Evolutionary conservation across 73 alveolate genomes (phyloP), one percentile per base, ranked within the genome.

Genomic region (Paramecium pentaurelia): DNA sequence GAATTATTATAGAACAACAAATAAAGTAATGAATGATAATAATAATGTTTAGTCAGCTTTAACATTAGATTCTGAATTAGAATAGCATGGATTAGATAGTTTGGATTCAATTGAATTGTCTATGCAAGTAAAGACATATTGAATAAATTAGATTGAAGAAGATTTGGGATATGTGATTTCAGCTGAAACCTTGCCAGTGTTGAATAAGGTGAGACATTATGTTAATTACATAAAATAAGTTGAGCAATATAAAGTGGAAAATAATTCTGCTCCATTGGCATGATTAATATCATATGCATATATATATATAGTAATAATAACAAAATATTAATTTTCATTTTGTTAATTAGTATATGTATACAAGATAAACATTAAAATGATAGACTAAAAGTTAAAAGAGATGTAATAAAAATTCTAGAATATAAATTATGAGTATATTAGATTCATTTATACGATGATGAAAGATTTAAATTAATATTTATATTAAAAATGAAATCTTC

Each of bases 1-100:
- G 86, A 94, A 87, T 71, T 96, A 96, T 94, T 96, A 94, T 95
- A 88, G 96, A 80, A 96, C 98, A 49, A 96, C 97, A 64, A 96
- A 96, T 88, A 89, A 89, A 51, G 91, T 80, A 80, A 32, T 18
- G 2, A 49, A 49, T 27, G 49, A 38, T 25, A 38, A 8, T 27
- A 8, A 80, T 73, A 9, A 73, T 49, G 14, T 44, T 22, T 73
- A 95, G 95, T 95, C 95, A 30, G 93, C 92, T 51, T 73, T 96
- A 73, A 47, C 71, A 12, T 60, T 96, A 4, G 96, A 96, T n/a
- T 93, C 97, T 28, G 86, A 22, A 37, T 85, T 93, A 18, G 73
- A 71, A 49, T 96, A 96, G 25, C 98, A 96, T 75, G 98, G 98
- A 22, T 95, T 96, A 40, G 98, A 96, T 87, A 58, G 93, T 60